Evolutionary conservation across 352 stramenopile genomes (phyloP).

Genomic region (Thalassiosira hispida): DNA sequence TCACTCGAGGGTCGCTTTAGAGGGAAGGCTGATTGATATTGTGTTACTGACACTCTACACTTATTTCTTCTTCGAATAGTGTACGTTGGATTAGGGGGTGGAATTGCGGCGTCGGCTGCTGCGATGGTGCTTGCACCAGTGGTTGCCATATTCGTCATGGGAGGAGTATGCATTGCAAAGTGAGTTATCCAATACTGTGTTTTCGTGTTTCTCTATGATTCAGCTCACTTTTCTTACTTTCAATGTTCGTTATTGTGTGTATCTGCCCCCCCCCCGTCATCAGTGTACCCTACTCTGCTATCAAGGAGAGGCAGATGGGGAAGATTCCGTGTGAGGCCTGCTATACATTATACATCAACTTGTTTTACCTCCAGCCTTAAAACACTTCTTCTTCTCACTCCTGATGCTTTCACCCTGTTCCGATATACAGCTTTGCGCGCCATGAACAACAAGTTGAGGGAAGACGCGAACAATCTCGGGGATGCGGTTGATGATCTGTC

Average conservation of each 20-base stretch:
- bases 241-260: not conserved
- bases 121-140: conserved; percentile 29
- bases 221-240: not conserved
- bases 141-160: conserved; percentile 38
- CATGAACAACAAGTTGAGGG: conserved; percentile 55
- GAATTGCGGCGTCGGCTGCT: conserved; percentile 22
- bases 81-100: conserved; percentile 7
- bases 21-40: not conserved
- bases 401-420: not conserved
- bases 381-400: too few species aligned
- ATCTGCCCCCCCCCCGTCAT: not conserved
- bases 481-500: conserved; percentile 35
- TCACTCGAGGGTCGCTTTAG: not conserved
- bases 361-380: too few species aligned
- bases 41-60: not conserved
- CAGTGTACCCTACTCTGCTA: conserved; percentile 34
- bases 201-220: too few species aligned
- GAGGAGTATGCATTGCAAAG: conserved; percentile 42
- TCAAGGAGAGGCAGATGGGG: conserved; percentile 43
- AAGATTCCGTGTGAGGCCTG: conserved; percentile 52
- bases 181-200: conserved; percentile 29
- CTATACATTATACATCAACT: too few species aligned
- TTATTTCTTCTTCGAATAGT: conserved; percentile 2
- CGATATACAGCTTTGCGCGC: conserved; percentile 29
- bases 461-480: conserved; percentile 35